These are phyloP conservation scores for Solanum rostratum DNA, from an alignment of 257 asterid genomes.

Conservation along the genomic window DNA sequence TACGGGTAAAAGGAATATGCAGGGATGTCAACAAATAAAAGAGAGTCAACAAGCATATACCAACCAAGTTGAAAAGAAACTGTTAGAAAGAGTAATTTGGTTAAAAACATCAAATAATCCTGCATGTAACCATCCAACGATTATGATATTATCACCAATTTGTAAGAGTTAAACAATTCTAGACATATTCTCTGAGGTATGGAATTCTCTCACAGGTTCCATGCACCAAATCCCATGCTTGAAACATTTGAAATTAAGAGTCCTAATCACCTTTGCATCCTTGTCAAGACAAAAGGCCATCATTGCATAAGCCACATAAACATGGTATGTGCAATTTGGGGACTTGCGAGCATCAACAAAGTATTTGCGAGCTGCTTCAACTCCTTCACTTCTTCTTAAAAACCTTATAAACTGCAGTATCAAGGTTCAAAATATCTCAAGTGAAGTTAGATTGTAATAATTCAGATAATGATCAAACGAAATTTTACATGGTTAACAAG, in stretches of 20 bases:
- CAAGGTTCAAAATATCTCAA: background rate
- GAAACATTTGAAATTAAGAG: background rate
- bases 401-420: slow-evolving; percentile 66
- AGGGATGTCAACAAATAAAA: background rate
- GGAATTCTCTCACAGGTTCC: background rate
- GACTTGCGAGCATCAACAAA: slow-evolving; percentile 89
- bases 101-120: background rate
- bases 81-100: background rate
- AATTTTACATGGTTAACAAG: background rate
- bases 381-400: slow-evolving; percentile 92
- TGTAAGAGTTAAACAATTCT: background rate
- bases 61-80: background rate
- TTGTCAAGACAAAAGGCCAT: slow-evolving; percentile 97
- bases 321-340: slow-evolving; percentile 93
- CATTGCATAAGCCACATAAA: slow-evolving; percentile 94
- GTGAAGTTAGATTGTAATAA: background rate
- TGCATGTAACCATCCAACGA: background rate
- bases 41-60: background rate
- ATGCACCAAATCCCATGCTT: background rate
- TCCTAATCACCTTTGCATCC: slow-evolving; percentile 75
- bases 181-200: background rate
- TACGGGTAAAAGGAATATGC: background rate
- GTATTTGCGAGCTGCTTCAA: slow-evolving; percentile 89
- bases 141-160: background rate
- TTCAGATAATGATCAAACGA: background rate